Evolutionary conservation across 345 rosid genomes (phyloP), one percentile per base, ranked within the genome.

Genomic region (Rhizophora mangle): DNA sequence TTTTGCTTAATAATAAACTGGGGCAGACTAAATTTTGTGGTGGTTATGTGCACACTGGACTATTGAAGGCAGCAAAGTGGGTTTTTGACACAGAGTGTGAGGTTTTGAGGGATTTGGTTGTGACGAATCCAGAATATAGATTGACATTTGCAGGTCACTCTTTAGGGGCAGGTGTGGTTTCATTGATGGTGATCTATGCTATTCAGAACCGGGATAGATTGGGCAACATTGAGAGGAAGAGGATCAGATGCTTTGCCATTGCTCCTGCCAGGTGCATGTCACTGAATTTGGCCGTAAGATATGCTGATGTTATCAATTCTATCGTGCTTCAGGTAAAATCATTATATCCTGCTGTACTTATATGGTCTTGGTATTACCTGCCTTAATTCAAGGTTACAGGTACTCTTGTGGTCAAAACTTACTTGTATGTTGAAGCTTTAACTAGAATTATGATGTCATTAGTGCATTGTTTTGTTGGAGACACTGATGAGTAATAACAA

Each of bases 181-280:
- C 97, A 2, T 67, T 89, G 84, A 73, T 95, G 80, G 85, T 78
- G 39, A 78, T 91, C 64, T 76, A 86, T 61, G 87, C 82, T 1
- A 72, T 86, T 76, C 88, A 88, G 78, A 88, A 88, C 72, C 82
- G 74, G 57, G 76, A 60, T 68, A 87, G 81, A 73, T 72, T 94
- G 68, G 96, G 92, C 67, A 84, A 84, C 67, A 79, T 88, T 6
- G 96, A 88, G 64, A 84, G 99, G 77, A 89, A 83, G 73, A 84
- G 82, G 77, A 87, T 94, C 16, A 83, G 93, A 82, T 89, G 99
- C 79, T 91, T 83, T 71, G 92, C 93, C 31, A 67, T 91, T 73
- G 99, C 99, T 80, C 96, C 99, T 78, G 80, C 91, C 9, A 84
- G 97, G 74, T 94, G 98, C 69, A 78, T 89, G 86, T 91, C 96